Evolutionary conservation across 306 rosid genomes (phyloP).

Genomic region (Fragaria ananassa): DNA sequence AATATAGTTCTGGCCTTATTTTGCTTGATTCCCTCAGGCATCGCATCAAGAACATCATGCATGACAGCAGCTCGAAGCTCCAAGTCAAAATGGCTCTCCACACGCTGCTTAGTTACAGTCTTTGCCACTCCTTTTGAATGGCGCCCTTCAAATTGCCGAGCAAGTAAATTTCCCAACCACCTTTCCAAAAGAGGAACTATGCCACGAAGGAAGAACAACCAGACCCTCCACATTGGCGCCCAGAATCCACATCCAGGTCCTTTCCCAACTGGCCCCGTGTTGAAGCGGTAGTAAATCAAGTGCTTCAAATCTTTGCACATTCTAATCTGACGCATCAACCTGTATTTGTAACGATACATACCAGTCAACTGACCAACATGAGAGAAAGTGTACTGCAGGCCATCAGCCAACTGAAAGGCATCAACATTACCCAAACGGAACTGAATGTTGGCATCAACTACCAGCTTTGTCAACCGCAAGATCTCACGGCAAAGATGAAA

Average conservation of each 20-base stretch:
- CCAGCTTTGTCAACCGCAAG: conserved; percentile 93
- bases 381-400: conserved; percentile 92
- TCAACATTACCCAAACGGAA: conserved; percentile 97
- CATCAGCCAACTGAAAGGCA: conserved; percentile 98
- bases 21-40: conserved; percentile 99
- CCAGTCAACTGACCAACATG: conserved; percentile 99
- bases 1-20: conserved; percentile 93
- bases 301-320: conserved; percentile 99
- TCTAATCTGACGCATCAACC: conserved; percentile 97
- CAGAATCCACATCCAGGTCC: conserved; percentile 99
- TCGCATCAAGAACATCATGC: conserved; percentile 99
- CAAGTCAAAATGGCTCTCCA: conserved; percentile 95
- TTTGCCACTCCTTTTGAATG: conserved; percentile 98
- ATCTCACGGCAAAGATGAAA: conserved; percentile 99
- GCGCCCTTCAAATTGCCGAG: conserved; percentile 97
- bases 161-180: conserved; percentile 96
- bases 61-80: conserved; percentile 99
- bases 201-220: conserved; percentile 98
- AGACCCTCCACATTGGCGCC: conserved; percentile 99
- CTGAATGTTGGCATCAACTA: conserved; percentile 98
- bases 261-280: conserved; percentile 98
- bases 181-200: conserved; percentile 95
- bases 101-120: conserved; percentile 99
- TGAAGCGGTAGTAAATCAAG: conserved; percentile 93
- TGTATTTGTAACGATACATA: conserved; percentile 94